phyloP scores from a whole-genome alignment of 2,329 filamentous ascomycete species.

The Leptographium galeiforme region DNA sequence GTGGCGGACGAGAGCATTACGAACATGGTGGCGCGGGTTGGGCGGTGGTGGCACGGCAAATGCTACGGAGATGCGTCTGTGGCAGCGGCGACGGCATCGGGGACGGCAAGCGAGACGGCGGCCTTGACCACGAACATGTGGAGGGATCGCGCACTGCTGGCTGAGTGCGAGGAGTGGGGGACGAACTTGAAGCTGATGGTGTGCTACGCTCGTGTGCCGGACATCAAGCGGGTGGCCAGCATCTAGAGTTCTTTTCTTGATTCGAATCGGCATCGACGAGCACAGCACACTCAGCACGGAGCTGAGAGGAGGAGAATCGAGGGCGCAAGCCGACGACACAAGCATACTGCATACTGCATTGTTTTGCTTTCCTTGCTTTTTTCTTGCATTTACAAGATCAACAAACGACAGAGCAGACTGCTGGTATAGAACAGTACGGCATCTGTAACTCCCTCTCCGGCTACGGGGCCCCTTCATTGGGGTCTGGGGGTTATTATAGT shows the following conservation, averaged over 20 bases:
- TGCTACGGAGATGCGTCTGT: conserved; percentile 67
- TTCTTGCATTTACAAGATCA: neutral
- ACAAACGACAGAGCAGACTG: conserved; percentile 1
- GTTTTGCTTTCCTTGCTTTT: neutral
- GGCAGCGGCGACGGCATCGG: conserved; percentile 20
- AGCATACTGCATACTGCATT: neutral
- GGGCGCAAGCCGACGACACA: conserved; percentile 7
- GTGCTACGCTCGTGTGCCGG: conserved; percentile 76
- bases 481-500: neutral
- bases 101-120: neutral
- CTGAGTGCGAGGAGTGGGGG: conserved; percentile 74
- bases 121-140: conserved; percentile 53
- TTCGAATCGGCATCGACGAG: neutral
- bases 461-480: neutral
- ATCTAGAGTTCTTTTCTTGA: conserved; percentile 20
- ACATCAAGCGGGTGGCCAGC: conserved; percentile 32
- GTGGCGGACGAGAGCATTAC: conserved; percentile 74
- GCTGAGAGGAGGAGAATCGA: neutral
- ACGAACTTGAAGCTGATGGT: conserved; percentile 86
- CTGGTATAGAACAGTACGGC: conserved; percentile 8
- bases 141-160: conserved; percentile 58
- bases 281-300: neutral
- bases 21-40: conserved; percentile 84
- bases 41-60: conserved; percentile 89
- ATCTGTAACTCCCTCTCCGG: conserved; percentile 3